Base-by-base conservation (phyloP, 208 protist species). In the Crithidia mellificae region DNA sequence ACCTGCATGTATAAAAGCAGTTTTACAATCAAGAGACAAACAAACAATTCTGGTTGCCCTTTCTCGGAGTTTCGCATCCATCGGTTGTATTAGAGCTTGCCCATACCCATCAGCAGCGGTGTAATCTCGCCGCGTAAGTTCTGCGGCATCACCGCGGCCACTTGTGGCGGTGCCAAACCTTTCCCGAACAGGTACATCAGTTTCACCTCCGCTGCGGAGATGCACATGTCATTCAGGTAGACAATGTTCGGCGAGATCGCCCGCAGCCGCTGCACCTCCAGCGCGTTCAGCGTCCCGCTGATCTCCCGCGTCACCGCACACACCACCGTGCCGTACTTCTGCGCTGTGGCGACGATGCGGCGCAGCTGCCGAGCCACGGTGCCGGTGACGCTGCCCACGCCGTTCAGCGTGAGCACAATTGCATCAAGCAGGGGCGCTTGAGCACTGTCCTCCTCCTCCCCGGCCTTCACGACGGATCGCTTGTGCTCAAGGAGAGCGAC, bases 121-220 rank as follows among this genome's bases (percentile, higher is more conserved):
- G 84, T 87, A 24, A 91, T 49, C 63, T 93, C 87, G 17, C 87
- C 87, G 17, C 84, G 84, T 15, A 93, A 46, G 61, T 90, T 90
- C n/a, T 43, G 32, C 50, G 70, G 43, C 84, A 90, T 89, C 17
- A 72, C 24, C 3, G 61, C 36, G 30, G 47, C 49, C 43, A 93
- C 82, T 63, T 81, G 27, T 20, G 38, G 63, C 6, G 72, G 51
- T 9, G 57, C 54, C 19, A 89, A 63, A 9, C 75, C 75, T 38
- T 87, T 87, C 17, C 87, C 87, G 53, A 93, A 87, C n/a, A 93
- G 66, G 66, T 93, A 93, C 80, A 88, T 89, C 29, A 89, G 59
- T 59, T 93, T 93, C 59, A 81, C 63, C 72, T 88, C 82, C 36
- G 87, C 87, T 0, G 82, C 73, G 17, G 80, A 50, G 49, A 54